Conservation (phyloP, 495 filamentous ascomycete genomes). For the Talaromyces trachyspermus region DNA sequence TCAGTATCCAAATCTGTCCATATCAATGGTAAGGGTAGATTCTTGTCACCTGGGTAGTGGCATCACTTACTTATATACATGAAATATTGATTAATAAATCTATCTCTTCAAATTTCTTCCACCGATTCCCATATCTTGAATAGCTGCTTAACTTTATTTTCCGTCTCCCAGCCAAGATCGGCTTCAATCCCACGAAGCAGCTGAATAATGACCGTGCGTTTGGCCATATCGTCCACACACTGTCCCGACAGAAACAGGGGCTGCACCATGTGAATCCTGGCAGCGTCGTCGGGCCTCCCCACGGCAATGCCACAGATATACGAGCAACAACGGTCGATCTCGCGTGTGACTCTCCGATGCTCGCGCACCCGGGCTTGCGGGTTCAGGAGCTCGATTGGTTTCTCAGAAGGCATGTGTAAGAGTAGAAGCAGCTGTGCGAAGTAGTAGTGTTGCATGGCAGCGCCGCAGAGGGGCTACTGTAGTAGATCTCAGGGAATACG, state of each 20-base stretch:
- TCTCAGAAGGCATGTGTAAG: slow-evolving; percentile 32
- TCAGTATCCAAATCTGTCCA: too few species aligned
- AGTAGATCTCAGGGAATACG: slow-evolving; percentile 35
- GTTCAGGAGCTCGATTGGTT: slow-evolving; percentile 33
- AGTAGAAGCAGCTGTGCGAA: slow-evolving; percentile 33
- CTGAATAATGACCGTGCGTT: slow-evolving; percentile 30
- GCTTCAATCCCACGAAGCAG: slow-evolving; percentile 30
- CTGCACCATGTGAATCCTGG: slow-evolving; percentile 32
- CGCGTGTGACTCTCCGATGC: slow-evolving; percentile 36
- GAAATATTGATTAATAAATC: too few species aligned
- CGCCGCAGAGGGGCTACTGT: slow-evolving; percentile 25
- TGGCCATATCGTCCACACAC: slow-evolving; percentile 26
- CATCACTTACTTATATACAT: too few species aligned
- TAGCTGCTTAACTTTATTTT: slow-evolving; percentile 25
- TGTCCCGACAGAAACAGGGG: slow-evolving; percentile 33
- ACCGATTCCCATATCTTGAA: slow-evolving; percentile 27
- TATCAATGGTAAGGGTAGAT: too few species aligned
- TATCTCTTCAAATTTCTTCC: too few species aligned
- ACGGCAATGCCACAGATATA: slow-evolving; percentile 35
- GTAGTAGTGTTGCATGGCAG: slow-evolving; percentile 36
- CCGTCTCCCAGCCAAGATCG: slow-evolving; percentile 34
- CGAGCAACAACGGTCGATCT: slow-evolving; percentile 33
- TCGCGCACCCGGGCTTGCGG: slow-evolving; percentile 31
- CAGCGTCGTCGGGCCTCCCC: slow-evolving; percentile 26
- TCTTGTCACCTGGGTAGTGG: too few species aligned